Percentiles rank a stretch among this genome's conserved stretches.
Evolutionary conservation across 2,329 filamentous ascomycete species (phyloP).

Genomic region (Ophiostoma sp.): DNA sequence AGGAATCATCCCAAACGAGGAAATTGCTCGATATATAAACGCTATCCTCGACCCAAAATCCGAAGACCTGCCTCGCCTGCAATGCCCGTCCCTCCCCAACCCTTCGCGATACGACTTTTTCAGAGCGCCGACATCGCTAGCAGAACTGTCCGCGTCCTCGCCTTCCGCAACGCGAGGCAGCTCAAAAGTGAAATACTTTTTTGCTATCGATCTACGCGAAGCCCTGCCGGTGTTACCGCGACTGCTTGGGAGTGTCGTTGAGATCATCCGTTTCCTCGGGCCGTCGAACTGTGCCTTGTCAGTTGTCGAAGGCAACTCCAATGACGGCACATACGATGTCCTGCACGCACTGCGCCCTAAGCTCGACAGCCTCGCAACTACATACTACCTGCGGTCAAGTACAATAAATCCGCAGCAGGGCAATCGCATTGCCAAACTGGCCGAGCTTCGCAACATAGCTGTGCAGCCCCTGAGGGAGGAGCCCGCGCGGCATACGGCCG

Average conservation of each 20-base stretch:
- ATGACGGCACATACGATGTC: conserved; percentile 50
- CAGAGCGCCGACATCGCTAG: background rate
- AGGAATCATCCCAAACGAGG: background rate
- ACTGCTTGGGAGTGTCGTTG: conserved; percentile 46
- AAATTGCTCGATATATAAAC: background rate
- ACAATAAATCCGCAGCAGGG: conserved; percentile 35
- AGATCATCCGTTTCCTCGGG: conserved; percentile 35
- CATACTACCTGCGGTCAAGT: conserved; percentile 41
- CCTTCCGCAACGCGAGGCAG: background rate
- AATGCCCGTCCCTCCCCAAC: conserved; percentile 3
- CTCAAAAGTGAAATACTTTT: conserved; percentile 38
- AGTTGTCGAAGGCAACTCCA: conserved; percentile 51
- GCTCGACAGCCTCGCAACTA: conserved; percentile 36
- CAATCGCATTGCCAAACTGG: conserved; percentile 65
- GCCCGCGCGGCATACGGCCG: conserved; percentile 27
- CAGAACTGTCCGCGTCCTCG: background rate
- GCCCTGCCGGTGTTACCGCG: conserved; percentile 43
- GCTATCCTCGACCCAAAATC: background rate
- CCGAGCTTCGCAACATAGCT: conserved; percentile 66
- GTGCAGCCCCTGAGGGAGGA: conserved; percentile 50
- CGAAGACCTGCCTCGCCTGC: background rate
- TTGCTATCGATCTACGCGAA: conserved; percentile 49
- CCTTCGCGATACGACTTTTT: conserved; percentile 1
- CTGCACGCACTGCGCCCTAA: conserved; percentile 39
- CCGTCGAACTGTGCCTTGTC: conserved; percentile 47